A percentile compares a stretch with the other conserved stretches of the same genome.
phyloP scores from a whole-genome alignment of 306 rosid genomes.

The Inga leiocalycina region DNA sequence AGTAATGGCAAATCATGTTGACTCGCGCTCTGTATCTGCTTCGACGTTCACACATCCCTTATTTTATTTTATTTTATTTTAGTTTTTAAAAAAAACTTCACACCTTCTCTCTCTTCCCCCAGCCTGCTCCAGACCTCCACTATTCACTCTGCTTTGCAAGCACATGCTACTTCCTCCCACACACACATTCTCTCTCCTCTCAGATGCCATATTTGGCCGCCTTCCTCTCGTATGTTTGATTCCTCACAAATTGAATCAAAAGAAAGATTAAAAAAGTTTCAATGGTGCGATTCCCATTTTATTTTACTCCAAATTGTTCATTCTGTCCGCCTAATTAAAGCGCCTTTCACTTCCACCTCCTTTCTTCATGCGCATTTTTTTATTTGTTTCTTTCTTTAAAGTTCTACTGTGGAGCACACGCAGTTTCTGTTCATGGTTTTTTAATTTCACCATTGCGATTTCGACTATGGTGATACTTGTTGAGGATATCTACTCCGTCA shows the following conservation, averaged over 20 bases:
- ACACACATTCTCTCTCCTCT: conserved; percentile 32
- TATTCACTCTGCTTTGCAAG: conserved; percentile 42
- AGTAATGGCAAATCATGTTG: conserved; percentile 55
- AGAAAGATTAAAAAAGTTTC: conserved; percentile 25
- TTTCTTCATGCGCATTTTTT: conserved; percentile 9
- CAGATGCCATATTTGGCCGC: conserved; percentile 28
- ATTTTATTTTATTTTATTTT: background rate
- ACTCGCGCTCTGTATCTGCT: conserved; percentile 56
- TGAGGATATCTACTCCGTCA: conserved; percentile 31
- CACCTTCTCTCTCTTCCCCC: conserved; percentile 20
- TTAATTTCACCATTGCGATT: conserved; percentile 21
- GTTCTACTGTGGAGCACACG: conserved; percentile 6
- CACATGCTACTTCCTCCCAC: conserved; percentile 31
- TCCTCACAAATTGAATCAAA: conserved; percentile 40
- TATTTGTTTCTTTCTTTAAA: conserved; percentile 9
- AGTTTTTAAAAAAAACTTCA: background rate
- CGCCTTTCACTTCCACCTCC: background rate
- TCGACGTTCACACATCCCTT: conserved; percentile 42
- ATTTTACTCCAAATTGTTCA: conserved; percentile 14
- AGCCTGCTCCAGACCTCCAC: conserved; percentile 1
- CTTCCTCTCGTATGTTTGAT: conserved; percentile 43
- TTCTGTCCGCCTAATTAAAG: conserved; percentile 12
- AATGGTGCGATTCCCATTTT: conserved; percentile 17
- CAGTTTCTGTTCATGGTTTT: conserved; percentile 15
- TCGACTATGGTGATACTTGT: background rate